Evolutionary conservation across 2,329 filamentous ascomycete genomes (phyloP).

Genomic region (Epichloe sylvatica): DNA sequence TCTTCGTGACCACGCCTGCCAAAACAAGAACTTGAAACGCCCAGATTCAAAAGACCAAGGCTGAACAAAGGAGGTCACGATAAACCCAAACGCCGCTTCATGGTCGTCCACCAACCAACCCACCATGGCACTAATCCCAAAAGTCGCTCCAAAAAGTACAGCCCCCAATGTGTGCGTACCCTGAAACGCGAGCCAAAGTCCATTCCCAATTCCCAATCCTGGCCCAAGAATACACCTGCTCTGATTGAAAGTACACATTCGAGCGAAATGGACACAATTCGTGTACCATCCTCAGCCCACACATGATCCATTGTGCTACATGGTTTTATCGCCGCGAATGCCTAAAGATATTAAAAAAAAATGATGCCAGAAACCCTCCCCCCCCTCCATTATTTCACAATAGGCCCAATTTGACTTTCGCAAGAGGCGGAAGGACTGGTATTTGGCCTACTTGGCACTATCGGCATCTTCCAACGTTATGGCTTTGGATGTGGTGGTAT

Average conservation of each 20-base stretch:
- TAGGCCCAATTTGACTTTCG: not conserved
- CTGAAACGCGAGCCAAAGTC: not conserved
- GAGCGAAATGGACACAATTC: not conserved
- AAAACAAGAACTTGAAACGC: too few species aligned
- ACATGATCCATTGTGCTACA: not conserved
- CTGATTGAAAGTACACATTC: not conserved
- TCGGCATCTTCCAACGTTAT: constrained; percentile 2
- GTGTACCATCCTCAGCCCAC: not conserved
- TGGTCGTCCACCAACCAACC: not conserved
- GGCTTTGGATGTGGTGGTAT: constrained; percentile 9
- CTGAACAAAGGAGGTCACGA: not conserved
- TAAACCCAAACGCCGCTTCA: not conserved
- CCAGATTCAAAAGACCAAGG: too few species aligned
- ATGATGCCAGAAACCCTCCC: not conserved
- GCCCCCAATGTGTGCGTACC: not conserved
- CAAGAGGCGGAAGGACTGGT: not conserved
- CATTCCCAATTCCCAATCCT: not conserved
- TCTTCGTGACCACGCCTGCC: not conserved
- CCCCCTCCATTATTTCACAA: too few species aligned
- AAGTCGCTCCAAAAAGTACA: not conserved
- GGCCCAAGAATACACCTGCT: not conserved
- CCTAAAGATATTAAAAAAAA: too few species aligned
- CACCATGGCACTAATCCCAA: not conserved
- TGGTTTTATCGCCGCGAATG: not conserved
- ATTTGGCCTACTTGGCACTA: not conserved